Conservation (phyloP, 208 protist genomes). For the Leishmania braziliensis region DNA sequence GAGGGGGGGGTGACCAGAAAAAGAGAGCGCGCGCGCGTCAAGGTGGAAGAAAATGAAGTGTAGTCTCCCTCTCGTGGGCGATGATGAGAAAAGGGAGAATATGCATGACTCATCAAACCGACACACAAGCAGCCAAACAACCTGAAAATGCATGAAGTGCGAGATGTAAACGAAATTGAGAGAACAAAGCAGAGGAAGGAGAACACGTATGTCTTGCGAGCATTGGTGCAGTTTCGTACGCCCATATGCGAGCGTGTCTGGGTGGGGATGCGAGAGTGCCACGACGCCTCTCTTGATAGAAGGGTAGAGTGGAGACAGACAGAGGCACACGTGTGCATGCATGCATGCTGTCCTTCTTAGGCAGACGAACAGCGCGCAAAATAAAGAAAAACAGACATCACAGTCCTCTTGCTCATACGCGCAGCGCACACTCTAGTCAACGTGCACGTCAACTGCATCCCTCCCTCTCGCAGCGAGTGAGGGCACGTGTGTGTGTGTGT, state of each 20-base stretch:
- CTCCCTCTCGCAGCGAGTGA: not conserved
- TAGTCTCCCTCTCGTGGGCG: not conserved
- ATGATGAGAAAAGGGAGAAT: not conserved
- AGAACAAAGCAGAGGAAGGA: not conserved
- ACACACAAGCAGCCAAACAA: not conserved
- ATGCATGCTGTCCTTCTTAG: not conserved
- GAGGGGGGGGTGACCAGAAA: not conserved
- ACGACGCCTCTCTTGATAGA: not conserved
- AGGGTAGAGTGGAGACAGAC: not conserved
- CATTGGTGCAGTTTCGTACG: not conserved
- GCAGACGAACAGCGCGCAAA: not conserved
- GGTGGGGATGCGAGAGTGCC: not conserved
- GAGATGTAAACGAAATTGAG: not conserved
- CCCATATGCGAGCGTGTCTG: not conserved
- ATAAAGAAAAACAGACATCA: not conserved
- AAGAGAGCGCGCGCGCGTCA: not conserved
- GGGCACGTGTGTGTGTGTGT: not conserved
- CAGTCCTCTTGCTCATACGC: not conserved
- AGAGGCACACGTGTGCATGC: not conserved
- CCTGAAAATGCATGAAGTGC: not conserved
- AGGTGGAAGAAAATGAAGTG: not conserved
- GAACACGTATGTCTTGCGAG: not conserved
- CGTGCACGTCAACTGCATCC: not conserved
- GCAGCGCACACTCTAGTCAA: not conserved
- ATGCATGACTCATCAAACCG: not conserved